phyloP scores from a whole-genome alignment of 2,329 filamentous ascomycete species.

The Scedosporium apiospermum region DNA sequence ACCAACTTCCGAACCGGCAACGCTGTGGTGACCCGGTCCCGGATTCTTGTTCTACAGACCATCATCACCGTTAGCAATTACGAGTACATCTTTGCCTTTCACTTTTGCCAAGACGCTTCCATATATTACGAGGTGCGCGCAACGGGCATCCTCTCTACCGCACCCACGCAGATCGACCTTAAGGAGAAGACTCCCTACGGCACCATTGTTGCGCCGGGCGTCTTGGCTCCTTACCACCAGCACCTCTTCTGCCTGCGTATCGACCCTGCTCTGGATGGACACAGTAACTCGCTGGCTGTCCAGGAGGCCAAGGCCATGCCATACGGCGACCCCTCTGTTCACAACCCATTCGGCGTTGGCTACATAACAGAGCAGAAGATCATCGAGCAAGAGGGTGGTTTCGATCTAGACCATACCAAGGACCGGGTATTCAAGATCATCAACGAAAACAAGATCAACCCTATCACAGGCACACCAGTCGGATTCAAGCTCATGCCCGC shows the following conservation, averaged over 20 bases:
- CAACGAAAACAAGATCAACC: conserved; percentile 32
- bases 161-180: conserved; percentile 32
- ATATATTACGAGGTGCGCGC: conserved; percentile 24
- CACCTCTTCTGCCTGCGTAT: conserved; percentile 58
- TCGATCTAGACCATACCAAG: conserved; percentile 39
- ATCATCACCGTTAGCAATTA: conserved; percentile 60
- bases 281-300: conserved; percentile 40
- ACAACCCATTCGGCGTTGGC: conserved; percentile 44
- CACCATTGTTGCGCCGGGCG: conserved; percentile 54
- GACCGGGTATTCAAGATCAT: conserved; percentile 39
- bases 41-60: conserved; percentile 53
- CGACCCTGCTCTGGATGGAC: conserved; percentile 55
- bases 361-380: conserved; percentile 31
- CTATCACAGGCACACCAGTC: conserved; percentile 31
- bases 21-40: conserved; percentile 46
- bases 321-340: conserved; percentile 24
- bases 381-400: conserved; percentile 31
- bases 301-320: conserved; percentile 33
- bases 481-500: conserved; percentile 35
- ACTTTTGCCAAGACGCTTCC: conserved; percentile 43
- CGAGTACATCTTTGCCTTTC: conserved; percentile 40
- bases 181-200: conserved; percentile 46
- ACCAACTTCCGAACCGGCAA: conserved; percentile 51
- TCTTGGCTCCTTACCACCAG: conserved; percentile 57
- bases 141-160: conserved; percentile 33